phyloP scores from a whole-genome alignment of 148 eudicot species.

The Amaranthus hypochondriacus region DNA sequence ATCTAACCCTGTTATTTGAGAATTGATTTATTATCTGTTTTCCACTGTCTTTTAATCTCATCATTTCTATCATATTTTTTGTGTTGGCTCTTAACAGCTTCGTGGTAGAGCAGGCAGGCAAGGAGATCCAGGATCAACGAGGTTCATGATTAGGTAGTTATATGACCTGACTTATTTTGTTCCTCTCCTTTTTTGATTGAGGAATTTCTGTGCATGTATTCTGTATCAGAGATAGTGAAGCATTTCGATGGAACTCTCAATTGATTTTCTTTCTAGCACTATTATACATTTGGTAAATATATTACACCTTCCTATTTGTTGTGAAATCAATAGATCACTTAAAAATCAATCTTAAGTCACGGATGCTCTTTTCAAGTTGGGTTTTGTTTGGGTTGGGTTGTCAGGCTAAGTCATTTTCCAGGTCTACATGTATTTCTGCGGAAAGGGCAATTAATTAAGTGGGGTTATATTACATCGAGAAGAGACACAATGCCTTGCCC shows the following conservation, averaged over 20 bases:
- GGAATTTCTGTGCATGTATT: neutral
- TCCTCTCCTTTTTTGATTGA: neutral
- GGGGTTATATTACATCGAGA: no score
- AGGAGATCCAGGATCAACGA: slow-evolving; percentile 98
- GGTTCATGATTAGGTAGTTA: slow-evolving; percentile 90
- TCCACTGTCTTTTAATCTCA: neutral
- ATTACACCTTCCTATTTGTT: neutral
- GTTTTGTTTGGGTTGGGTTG: no score
- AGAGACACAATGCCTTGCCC: no score
- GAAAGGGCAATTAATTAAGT: no score
- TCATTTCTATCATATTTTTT: neutral
- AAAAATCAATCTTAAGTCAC: no score
- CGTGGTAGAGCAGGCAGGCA: slow-evolving; percentile 99
- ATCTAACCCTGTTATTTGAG: no score
- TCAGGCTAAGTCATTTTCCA: no score
- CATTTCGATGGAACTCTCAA: neutral
- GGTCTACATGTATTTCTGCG: no score
- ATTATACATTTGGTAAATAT: neutral
- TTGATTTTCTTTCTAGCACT: neutral
- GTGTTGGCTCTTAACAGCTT: slow-evolving; percentile 46
- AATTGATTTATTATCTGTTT: neutral
- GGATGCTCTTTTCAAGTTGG: no score
- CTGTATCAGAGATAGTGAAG: neutral
- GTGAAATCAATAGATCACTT: neutral
- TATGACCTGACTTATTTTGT: neutral